Conservation (phyloP, 2,329 filamentous ascomycete species). For the Pestalotiopsis sp. region DNA sequence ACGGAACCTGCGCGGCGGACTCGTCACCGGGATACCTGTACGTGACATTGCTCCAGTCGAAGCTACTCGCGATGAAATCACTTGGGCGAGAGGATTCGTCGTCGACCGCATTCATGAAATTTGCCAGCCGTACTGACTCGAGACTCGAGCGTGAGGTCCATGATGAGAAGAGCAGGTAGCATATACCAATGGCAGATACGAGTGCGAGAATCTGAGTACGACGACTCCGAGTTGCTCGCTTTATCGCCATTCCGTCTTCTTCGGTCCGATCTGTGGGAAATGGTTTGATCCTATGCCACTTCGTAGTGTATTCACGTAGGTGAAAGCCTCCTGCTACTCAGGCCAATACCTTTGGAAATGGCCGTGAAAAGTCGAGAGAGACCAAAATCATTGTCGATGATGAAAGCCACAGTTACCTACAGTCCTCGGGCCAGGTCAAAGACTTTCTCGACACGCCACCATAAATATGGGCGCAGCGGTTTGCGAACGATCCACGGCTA, state of each 20-base stretch:
- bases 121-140: conserved; percentile 24
- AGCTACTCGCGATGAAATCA: conserved; percentile 29
- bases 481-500: neutral
- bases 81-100: conserved; percentile 4
- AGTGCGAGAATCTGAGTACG: neutral
- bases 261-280: neutral
- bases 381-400: too few species aligned
- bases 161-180: conserved; percentile 1
- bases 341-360: too few species aligned
- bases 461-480: neutral
- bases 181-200: neutral
- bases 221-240: neutral
- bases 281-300: neutral
- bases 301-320: neutral
- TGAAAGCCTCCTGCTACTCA: neutral
- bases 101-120: conserved; percentile 32
- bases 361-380: too few species aligned
- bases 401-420: neutral
- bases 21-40: conserved; percentile 26
- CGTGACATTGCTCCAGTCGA: conserved; percentile 37
- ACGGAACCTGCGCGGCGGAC: conserved; percentile 25
- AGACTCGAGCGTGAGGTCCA: neutral
- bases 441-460: neutral
- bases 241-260: neutral
- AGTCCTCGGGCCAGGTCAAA: neutral